Evolutionary conservation across 2,329 filamentous ascomycete genomes (phyloP).

Genomic region (Bipolaris cookei): DNA sequence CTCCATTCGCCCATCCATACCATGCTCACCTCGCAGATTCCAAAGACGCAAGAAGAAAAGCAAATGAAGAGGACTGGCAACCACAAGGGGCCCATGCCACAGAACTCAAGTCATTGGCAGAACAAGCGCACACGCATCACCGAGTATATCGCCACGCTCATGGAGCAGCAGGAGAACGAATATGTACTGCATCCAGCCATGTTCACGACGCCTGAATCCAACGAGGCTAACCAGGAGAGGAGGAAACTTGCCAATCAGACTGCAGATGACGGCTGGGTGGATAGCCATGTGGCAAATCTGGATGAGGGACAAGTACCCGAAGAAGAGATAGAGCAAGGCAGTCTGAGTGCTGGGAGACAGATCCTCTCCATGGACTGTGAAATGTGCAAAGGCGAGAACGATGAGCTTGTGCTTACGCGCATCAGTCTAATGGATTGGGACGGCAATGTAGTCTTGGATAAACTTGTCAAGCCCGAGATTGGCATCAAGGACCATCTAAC

Average conservation of each 20-base stretch:
- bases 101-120: slow-evolving; percentile 69
- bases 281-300: slow-evolving; percentile 71
- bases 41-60: slow-evolving; percentile 73
- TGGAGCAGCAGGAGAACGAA: slow-evolving; percentile 81
- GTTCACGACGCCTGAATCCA: slow-evolving; percentile 64
- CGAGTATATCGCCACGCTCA: slow-evolving; percentile 72
- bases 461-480: slow-evolving; percentile 86
- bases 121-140: slow-evolving; percentile 83
- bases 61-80: slow-evolving; percentile 55
- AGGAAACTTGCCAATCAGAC: slow-evolving; percentile 60
- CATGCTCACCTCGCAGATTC: slow-evolving; percentile 77
- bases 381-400: slow-evolving; percentile 89
- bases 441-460: slow-evolving; percentile 80
- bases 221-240: slow-evolving; percentile 58
- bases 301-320: slow-evolving; percentile 73
- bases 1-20: slow-evolving; percentile 87
- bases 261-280: slow-evolving; percentile 75
- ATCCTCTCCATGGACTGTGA: slow-evolving; percentile 91
- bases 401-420: slow-evolving; percentile 82
- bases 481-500: slow-evolving; percentile 95
- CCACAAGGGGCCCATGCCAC: slow-evolving; percentile 61
- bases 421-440: slow-evolving; percentile 89
- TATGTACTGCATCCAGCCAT: slow-evolving; percentile 83
- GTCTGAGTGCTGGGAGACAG: slow-evolving; percentile 79
- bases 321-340: slow-evolving; percentile 75